These are phyloP conservation scores for Kitagawia praeruptora DNA, from an alignment of 129 eudicot species.

Conservation along the genomic window DNA sequence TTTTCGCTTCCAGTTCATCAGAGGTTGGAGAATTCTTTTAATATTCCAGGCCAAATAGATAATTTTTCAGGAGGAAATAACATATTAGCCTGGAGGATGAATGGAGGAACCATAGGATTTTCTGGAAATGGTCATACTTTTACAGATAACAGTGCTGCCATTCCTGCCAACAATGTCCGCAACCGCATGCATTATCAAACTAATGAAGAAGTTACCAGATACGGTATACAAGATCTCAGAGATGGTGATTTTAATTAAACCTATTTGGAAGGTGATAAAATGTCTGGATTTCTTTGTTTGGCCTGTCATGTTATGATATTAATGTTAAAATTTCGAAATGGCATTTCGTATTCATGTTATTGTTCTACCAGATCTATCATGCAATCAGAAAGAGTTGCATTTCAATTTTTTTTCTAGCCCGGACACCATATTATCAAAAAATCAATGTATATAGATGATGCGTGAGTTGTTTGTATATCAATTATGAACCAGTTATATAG, in stretches of 20 bases:
- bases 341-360: not conserved
- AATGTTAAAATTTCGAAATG: not conserved
- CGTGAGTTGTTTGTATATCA: not conserved
- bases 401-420: no score
- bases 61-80: conserved; percentile 22
- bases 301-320: not conserved
- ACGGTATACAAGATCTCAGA: not conserved
- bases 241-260: not conserved
- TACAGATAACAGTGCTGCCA: conserved; percentile 24
- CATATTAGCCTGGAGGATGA: conserved; percentile 25
- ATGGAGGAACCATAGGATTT: conserved; percentile 33
- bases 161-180: conserved; percentile 21
- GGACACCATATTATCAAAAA: no score
- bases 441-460: not conserved
- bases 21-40: conserved; percentile 29
- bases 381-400: not conserved
- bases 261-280: not conserved
- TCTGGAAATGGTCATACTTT: conserved; percentile 26
- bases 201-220: conserved; percentile 1
- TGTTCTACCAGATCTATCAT: not conserved
- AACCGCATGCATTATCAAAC: not conserved
- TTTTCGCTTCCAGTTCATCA: conserved; percentile 28
- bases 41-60: conserved; percentile 24
- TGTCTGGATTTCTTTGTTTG: not conserved
- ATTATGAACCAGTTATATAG: not conserved